Evolutionary conservation across 768 basidiomycete genomes (phyloP).

Genomic region (Pleurotus citrinopileatus): DNA sequence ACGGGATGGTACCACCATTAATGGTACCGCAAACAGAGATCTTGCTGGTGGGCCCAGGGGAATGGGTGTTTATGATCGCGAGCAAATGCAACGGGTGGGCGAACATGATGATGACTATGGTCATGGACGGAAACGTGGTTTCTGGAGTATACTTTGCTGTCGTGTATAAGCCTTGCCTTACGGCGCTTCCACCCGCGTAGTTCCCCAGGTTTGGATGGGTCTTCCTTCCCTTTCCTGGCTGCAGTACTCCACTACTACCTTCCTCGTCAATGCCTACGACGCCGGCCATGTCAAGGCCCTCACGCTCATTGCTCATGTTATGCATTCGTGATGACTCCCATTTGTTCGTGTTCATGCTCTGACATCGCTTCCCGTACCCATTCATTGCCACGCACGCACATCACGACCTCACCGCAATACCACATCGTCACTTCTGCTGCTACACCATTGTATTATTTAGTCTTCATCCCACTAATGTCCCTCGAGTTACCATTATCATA

Average conservation of each 20-base stretch:
- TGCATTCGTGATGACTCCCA: constrained; percentile 3
- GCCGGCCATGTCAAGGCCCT: constrained; percentile 7
- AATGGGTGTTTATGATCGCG: constrained; percentile 67
- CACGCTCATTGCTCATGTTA: constrained; percentile 12
- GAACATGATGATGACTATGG: constrained; percentile 66
- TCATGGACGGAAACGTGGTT: constrained; percentile 55
- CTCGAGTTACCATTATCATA: constrained; percentile 10
- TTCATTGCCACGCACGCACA: constrained; percentile 14
- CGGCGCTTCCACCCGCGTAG: constrained; percentile 31
- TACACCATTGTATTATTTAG: constrained; percentile 29
- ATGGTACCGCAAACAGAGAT: constrained; percentile 34
- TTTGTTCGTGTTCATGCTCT: constrained; percentile 3
- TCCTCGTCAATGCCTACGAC: constrained; percentile 2
- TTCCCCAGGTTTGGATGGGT: constrained; percentile 19
- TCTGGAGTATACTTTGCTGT: constrained; percentile 70
- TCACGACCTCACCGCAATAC: constrained; percentile 14
- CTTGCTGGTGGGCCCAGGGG: constrained; percentile 35
- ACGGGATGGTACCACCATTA: constrained; percentile 51
- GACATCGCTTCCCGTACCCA: background rate
- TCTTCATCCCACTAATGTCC: constrained; percentile 22
- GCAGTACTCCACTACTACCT: constrained; percentile 8
- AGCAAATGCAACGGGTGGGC: constrained; percentile 57
- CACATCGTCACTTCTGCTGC: constrained; percentile 20
- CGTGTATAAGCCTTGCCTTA: constrained; percentile 47
- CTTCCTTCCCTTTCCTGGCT: constrained; percentile 8